Base-by-base conservation (phyloP, 2,329 filamentous ascomycete species). In the Verticillium zaregamsianum region DNA sequence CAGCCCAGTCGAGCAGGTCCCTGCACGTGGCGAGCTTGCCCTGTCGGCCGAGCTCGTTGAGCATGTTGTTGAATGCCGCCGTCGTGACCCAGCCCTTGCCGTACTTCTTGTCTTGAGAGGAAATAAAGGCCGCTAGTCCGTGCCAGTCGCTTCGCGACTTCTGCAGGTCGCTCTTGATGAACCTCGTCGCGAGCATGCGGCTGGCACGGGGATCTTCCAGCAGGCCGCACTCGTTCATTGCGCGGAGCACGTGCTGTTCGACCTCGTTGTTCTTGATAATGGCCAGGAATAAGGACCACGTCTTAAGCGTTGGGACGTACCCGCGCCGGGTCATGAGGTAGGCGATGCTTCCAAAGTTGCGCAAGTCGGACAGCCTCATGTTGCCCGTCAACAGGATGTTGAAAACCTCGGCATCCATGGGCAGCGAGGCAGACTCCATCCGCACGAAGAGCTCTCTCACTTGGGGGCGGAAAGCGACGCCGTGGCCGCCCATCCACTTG, bases 191-290 rank as follows among this genome's bases (percentile, higher is more conserved):
- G 28, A 84, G 71, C 11, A 69, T 69, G 8, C 71, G 72, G 8
- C 77, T 70, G 1, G 75, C 75, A 0, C 66, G 66, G 0, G 71
- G 70, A 28, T 76, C 72, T 8, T 74, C 68, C 49, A 84, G 72
- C 57, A 83, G 72, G 28, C 77, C 78, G 20, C 76, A 72, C 39
- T 75, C 69, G 60, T 79, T 73, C 80, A 85, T 84, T 61, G 74
- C 72, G 14, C 76, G 74, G 33, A 84, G 68, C 33, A 82, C 71
- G 65, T 80, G 78, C 28, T 77, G 76, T 59, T 76, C 75, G 58
- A 80, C 77, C n/a, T 84, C 80, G 68, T 88, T 86, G 12, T 82
- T 82, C 70, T 85, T 82, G 62, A 90, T 82, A 55, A 84, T 73
- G n/a, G 73, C 70, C 20, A 85, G 70, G 62, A 83, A 81, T 4